Percentiles rank a stretch among this genome's conserved stretches.
These are phyloP conservation scores for Ammopiptanthus mongolicus DNA, from an alignment of 306 rosid species.

Conservation along the genomic window DNA sequence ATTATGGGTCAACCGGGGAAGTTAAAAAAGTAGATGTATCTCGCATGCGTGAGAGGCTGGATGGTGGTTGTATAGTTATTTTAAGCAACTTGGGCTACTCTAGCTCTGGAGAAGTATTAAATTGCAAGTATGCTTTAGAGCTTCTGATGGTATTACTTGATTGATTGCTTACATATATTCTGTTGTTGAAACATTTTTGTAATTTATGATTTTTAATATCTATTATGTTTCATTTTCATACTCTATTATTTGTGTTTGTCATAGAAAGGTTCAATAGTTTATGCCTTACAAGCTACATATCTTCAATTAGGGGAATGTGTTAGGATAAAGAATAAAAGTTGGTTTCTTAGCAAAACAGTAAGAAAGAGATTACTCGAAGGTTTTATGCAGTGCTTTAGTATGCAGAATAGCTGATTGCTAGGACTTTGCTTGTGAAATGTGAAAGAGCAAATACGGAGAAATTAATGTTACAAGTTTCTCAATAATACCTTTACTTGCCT, in stretches of 20 bases:
- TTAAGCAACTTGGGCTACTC: slow-evolving; percentile 95
- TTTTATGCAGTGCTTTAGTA: background rate
- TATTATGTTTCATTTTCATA: background rate
- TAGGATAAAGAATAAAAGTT: background rate
- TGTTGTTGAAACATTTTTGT: background rate
- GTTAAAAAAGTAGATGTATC: slow-evolving; percentile 77
- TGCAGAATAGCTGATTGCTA: background rate
- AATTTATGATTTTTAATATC: background rate
- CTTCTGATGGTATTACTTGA: slow-evolving; percentile 19
- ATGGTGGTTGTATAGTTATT: slow-evolving; percentile 87
- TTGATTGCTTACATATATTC: background rate
- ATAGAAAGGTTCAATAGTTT: background rate
- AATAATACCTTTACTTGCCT: background rate
- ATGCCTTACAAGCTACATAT: too few relatives aligned
- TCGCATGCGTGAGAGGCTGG: slow-evolving; percentile 94
- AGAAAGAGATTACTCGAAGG: background rate
- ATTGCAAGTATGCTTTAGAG: slow-evolving; percentile 87
- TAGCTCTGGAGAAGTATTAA: slow-evolving; percentile 92
- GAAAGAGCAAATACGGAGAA: slow-evolving; percentile 3
- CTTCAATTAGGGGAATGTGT: too few relatives aligned
- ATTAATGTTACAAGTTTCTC: background rate
- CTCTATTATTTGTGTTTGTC: background rate
- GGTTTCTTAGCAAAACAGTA: background rate
- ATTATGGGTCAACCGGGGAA: slow-evolving; percentile 94
- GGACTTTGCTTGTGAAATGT: background rate